Conservation (phyloP, 2,329 filamentous ascomycete genomes). For the Ophiosphaerella herpotricha region DNA sequence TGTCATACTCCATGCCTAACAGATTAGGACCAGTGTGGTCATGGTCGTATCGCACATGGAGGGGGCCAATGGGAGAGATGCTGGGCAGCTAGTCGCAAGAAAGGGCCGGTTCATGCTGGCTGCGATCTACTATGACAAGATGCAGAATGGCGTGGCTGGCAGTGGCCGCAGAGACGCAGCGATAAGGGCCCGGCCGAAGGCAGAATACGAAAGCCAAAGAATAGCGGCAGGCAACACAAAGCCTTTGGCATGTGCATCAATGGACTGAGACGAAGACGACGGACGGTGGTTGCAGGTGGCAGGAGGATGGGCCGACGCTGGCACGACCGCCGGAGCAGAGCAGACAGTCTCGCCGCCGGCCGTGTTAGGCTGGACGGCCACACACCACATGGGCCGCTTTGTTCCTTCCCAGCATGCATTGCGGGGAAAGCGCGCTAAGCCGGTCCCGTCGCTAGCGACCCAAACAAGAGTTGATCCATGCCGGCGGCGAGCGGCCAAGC, state of each 20-base stretch:
- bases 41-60: too few species aligned
- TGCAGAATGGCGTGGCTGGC: too few species aligned
- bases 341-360: slow-evolving; percentile 15
- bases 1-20: too few species aligned
- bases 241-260: slow-evolving; percentile 6
- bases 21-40: too few species aligned
- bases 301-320: slow-evolving; percentile 23
- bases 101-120: too few species aligned
- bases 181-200: neutral
- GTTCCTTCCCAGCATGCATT: slow-evolving; percentile 31
- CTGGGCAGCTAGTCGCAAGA: too few species aligned
- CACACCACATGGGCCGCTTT: slow-evolving; percentile 28
- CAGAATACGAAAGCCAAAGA: neutral
- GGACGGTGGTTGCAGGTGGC: slow-evolving; percentile 22
- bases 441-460: slow-evolving; percentile 16
- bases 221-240: slow-evolving; percentile 1
- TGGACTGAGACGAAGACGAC: slow-evolving; percentile 22
- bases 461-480: slow-evolving; percentile 13
- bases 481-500: slow-evolving; percentile 13
- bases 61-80: too few species aligned
- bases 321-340: slow-evolving; percentile 21
- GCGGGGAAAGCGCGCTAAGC: slow-evolving; percentile 40
- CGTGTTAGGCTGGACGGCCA: slow-evolving; percentile 13
- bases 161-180: neutral
- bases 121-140: too few species aligned